These are phyloP conservation scores for Gnaphalium uliginosum DNA, from an alignment of 129 eudicot genomes.

Conservation along the genomic window DNA sequence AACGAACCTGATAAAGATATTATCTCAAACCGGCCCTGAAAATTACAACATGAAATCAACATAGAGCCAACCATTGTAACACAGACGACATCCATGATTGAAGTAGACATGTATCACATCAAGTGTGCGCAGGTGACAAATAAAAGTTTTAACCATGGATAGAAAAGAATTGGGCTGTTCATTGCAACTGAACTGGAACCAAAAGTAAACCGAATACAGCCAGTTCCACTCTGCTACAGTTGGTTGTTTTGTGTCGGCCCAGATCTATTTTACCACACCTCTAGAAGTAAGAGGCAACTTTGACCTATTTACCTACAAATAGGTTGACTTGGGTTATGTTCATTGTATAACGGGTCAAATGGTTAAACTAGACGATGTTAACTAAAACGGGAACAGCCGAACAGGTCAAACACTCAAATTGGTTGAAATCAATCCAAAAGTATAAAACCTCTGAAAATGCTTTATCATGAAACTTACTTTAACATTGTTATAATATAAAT, in stretches of 20 bases:
- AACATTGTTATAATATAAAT: neutral
- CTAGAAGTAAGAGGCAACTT: neutral
- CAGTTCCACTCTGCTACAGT: neutral
- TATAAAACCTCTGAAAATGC: neutral
- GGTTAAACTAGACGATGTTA: neutral
- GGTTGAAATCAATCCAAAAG: neutral
- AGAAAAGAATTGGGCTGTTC: neutral
- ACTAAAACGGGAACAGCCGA: neutral
- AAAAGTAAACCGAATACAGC: neutral
- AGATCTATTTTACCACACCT: neutral
- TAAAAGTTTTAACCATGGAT: neutral
- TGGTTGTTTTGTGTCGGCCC: neutral
- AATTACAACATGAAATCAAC: slow-evolving; percentile 12
- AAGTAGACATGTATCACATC: neutral
- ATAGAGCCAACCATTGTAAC: neutral
- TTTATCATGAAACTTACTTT: neutral
- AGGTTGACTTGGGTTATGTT: neutral
- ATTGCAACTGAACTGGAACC: neutral
- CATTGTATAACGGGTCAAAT: neutral
- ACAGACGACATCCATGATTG: neutral
- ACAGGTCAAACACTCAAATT: neutral
- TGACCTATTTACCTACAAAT: neutral
- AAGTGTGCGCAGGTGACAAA: neutral
- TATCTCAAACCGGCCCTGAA: slow-evolving; percentile 92
- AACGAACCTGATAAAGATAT: slow-evolving; percentile 89